Percentiles rank a stretch among this genome's conserved stretches.
phyloP scores from a whole-genome alignment of 495 filamentous ascomycete genomes.

The Penicillium canariense region DNA sequence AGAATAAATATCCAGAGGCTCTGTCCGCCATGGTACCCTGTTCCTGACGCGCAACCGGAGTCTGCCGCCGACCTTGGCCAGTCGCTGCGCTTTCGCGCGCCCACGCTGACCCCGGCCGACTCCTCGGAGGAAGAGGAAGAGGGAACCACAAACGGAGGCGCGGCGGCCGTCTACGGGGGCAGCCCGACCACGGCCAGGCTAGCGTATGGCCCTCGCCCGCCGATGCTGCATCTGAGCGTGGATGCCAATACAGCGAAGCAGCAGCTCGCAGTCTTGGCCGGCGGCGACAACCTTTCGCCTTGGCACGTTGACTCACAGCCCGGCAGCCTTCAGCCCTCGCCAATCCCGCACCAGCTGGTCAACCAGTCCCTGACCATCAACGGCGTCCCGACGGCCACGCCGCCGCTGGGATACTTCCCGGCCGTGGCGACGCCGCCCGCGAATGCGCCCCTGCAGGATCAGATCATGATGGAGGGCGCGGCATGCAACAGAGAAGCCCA shows the following conservation, averaged over 20 bases:
- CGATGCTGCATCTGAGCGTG: conserved; percentile 12
- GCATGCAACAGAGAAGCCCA: background rate
- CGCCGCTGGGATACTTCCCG: conserved; percentile 23
- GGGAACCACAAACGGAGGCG: conserved; percentile 9
- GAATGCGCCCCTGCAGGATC: background rate
- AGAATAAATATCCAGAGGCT: background rate
- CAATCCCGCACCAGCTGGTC: conserved; percentile 41
- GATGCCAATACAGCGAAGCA: background rate
- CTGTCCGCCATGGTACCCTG: conserved; percentile 9
- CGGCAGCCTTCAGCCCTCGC: conserved; percentile 50
- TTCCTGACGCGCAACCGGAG: conserved; percentile 6
- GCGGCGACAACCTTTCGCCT: conserved; percentile 32
- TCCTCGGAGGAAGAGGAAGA: conserved; percentile 41
- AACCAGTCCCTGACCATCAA: conserved; percentile 31
- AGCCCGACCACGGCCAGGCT: background rate
- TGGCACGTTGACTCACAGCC: conserved; percentile 26
- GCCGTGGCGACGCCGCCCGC: background rate
- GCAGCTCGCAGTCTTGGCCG: conserved; percentile 6
- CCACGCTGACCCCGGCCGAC: conserved; percentile 40
- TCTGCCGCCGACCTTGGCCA: conserved; percentile 13
- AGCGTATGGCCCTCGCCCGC: background rate
- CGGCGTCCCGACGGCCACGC: conserved; percentile 13
- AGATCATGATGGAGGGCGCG: conserved; percentile 5
- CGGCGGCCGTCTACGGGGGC: background rate
- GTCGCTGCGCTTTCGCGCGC: conserved; percentile 19